A percentile compares a stretch with the other conserved stretches of the same genome.
Conservation (phyloP, 116 monocot genomes). For the Phalaenopsis hybrid region DNA sequence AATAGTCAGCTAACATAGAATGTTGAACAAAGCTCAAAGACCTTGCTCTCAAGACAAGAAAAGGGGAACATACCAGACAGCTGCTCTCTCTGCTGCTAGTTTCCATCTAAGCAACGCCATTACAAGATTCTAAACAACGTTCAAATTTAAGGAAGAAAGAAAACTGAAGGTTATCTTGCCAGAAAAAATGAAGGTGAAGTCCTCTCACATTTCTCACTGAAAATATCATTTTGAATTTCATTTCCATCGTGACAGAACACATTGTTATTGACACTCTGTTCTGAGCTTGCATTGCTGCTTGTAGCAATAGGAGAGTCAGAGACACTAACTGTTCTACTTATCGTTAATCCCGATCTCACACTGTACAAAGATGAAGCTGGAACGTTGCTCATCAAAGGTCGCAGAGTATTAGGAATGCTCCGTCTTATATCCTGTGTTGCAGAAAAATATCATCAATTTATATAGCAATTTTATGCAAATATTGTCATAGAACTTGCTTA, state of each 20-base stretch:
- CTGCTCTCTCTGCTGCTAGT: slow-evolving; percentile 5
- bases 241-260: slow-evolving; percentile 32
- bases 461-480: not conserved
- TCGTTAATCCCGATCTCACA: slow-evolving; percentile 49
- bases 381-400: slow-evolving; percentile 70
- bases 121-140: not conserved
- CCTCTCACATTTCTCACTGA: slow-evolving; percentile 29
- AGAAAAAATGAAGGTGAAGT: not conserved
- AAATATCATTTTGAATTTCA: slow-evolving; percentile 42
- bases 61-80: not conserved
- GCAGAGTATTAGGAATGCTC: slow-evolving; percentile 57
- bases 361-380: slow-evolving; percentile 83
- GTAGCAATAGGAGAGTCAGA: slow-evolving; percentile 73
- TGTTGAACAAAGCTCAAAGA: not conserved
- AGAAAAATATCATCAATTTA: not conserved
- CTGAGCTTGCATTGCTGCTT: slow-evolving; percentile 82
- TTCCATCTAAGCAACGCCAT: not conserved
- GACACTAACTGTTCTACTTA: slow-evolving; percentile 35
- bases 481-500: not conserved
- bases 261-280: slow-evolving; percentile 56
- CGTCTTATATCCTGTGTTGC: slow-evolving; percentile 56
- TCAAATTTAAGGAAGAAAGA: not conserved
- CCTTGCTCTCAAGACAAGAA: not conserved
- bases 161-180: not conserved
- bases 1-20: not conserved